Conservation (phyloP, 306 rosid genomes). For the Benincasa hispida region DNA sequence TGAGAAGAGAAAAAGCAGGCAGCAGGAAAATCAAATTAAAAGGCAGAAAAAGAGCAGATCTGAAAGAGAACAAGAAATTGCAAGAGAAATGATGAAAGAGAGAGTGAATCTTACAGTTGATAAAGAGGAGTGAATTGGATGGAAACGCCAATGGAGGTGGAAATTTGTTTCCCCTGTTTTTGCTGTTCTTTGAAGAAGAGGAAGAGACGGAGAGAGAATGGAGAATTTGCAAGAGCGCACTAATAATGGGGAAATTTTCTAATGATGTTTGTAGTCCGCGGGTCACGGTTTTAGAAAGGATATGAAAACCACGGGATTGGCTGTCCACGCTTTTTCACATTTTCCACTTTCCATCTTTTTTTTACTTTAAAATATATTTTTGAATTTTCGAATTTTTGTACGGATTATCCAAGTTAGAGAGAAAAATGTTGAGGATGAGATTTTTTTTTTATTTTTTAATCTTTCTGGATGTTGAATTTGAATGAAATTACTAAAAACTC, state of each 20-base stretch:
- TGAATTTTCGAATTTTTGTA: too few species aligned
- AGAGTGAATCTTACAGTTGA: background rate
- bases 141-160: background rate
- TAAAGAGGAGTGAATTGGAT: too few species aligned
- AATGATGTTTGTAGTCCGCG: background rate
- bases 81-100: background rate
- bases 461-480: too few species aligned
- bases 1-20: background rate
- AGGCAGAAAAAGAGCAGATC: background rate
- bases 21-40: background rate
- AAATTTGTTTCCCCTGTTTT: background rate
- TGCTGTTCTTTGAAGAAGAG: background rate
- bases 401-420: too few species aligned
- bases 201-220: background rate
- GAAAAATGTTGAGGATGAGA: too few species aligned
- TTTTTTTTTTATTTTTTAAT: too few species aligned
- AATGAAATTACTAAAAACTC: too few species aligned
- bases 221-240: background rate
- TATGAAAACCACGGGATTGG: background rate
- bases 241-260: background rate
- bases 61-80: background rate
- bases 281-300: background rate
- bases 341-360: background rate
- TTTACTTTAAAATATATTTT: too few species aligned
- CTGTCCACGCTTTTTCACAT: background rate